Base-by-base conservation (phyloP, 495 filamentous ascomycete genomes). In the Penicillium alfredii region DNA sequence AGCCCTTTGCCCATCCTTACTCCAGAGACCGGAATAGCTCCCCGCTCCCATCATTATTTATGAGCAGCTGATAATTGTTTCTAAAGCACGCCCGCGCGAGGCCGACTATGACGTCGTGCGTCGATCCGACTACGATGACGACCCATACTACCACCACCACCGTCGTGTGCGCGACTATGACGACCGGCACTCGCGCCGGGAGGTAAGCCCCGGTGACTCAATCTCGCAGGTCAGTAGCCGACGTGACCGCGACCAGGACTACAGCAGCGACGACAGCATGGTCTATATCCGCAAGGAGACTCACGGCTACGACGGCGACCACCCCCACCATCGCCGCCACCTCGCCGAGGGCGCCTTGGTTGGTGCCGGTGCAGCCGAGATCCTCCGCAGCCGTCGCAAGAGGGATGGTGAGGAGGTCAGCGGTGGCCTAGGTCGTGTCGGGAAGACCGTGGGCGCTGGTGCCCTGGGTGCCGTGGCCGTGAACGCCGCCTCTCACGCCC, bases 321-420 rank as follows among this genome's bases (percentile, higher is more conserved):
- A 72, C 48, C 73, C 73, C 10, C 63, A 76, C 42, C 80, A 87
- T 55, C 82, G 76, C 49, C 82, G 83, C 20, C 86, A 93, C 57
- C 56, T 94, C n/a, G 86, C 84, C 15, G 87, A 90, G 64, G 88
- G 88, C 22, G 86, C 86, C 15, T 62, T 90, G 21, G 82, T 85
- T 30, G 88, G 86, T 9, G 74, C 83, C 23, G 88, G 82, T 38
- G 73, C 81, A 6, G 81, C 82, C 3, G 86, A 86, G 27, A 53
- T 95, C 3, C 47, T 93, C 1, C 74, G 81, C 19, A 78, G 81
- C 38, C 86, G 81, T 43, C 69, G 73, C 31, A 74, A 79, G 44
- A 69, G 64, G 19, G 58, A 77, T 24, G 78, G 78, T 11, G 67
- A 72, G 14, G 69, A 78, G 4, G 74, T 75, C 12, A 73, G 76